Conservation (phyloP, 2,329 filamentous ascomycete genomes). For the Alternaria infectoria region DNA sequence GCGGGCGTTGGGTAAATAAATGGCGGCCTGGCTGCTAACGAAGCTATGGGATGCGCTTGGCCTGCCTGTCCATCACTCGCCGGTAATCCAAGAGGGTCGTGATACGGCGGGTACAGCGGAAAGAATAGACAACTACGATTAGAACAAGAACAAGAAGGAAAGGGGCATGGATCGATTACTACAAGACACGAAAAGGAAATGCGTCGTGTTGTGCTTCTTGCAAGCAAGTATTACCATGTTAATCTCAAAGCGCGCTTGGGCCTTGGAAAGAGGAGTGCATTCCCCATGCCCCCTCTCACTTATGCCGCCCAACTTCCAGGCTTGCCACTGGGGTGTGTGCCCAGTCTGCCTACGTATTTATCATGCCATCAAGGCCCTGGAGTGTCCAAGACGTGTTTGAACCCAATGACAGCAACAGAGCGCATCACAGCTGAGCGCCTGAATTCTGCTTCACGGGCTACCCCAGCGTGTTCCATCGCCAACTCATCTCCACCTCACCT, state of each 20-base stretch:
- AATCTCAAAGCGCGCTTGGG: slow-evolving; percentile 17
- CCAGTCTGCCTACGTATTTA: background rate
- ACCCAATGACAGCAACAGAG: background rate
- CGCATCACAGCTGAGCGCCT: slow-evolving; percentile 2
- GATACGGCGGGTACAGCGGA: background rate
- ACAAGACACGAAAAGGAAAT: slow-evolving; percentile 9
- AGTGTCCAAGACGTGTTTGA: background rate
- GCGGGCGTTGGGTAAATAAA: background rate
- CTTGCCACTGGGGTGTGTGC: slow-evolving; percentile 2
- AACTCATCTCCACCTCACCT: slow-evolving; percentile 3
- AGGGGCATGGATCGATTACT: background rate
- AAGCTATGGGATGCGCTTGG: background rate
- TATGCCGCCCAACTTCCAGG: slow-evolving; percentile 7
- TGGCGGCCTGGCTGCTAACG: background rate
- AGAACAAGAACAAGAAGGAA: slow-evolving; percentile 6
- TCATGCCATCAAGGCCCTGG: background rate
- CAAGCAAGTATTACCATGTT: slow-evolving; percentile 13
- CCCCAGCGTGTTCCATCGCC: slow-evolving; percentile 6
- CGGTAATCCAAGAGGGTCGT: slow-evolving; percentile 8
- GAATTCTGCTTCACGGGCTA: slow-evolving; percentile 5
- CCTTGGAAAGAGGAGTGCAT: slow-evolving; percentile 1
- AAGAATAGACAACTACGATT: background rate
- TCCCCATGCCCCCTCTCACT: background rate
- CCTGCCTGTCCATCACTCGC: background rate
- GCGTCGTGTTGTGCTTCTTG: slow-evolving; percentile 18